Evolutionary conservation across 192 early-diverging fungal genomes (phyloP).

Genomic region (Backusella westeae): DNA sequence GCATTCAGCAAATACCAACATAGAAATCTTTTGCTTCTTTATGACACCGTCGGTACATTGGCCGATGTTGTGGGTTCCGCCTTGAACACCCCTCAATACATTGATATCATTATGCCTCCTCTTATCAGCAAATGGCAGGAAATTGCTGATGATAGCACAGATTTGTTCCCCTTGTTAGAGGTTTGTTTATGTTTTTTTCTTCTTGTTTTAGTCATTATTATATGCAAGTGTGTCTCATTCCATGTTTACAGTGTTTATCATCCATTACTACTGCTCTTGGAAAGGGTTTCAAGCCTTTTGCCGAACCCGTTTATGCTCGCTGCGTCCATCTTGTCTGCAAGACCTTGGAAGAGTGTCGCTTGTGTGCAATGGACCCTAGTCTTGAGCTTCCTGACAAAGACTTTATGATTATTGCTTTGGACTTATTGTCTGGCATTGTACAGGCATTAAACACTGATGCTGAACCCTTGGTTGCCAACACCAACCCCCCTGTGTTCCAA

Average conservation of each 20-base stretch:
- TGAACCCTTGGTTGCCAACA: slow-evolving; percentile 72
- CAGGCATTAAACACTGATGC: slow-evolving; percentile 83
- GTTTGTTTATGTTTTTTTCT: slow-evolving; percentile 31
- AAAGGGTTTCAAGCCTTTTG: slow-evolving; percentile 82
- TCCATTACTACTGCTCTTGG: slow-evolving; percentile 77
- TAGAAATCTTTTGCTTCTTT: slow-evolving; percentile 94
- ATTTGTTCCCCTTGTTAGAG: slow-evolving; percentile 95
- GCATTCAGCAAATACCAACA: slow-evolving; percentile 93
- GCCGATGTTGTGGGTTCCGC: slow-evolving; percentile 87
- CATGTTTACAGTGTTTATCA: slow-evolving; percentile 30
- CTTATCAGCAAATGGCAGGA: slow-evolving; percentile 84
- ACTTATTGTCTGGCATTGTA: slow-evolving; percentile 90
- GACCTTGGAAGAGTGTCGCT: slow-evolving; percentile 70
- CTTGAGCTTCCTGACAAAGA: slow-evolving; percentile 88
- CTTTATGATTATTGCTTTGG: slow-evolving; percentile 94
- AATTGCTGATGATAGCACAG: slow-evolving; percentile 80
- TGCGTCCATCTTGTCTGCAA: slow-evolving; percentile 86
- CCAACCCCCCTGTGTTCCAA: slow-evolving; percentile 69
- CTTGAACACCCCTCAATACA: slow-evolving; percentile 79
- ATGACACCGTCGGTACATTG: slow-evolving; percentile 97
- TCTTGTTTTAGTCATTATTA: neutral
- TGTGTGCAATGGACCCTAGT: slow-evolving; percentile 47
- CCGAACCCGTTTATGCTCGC: slow-evolving; percentile 81
- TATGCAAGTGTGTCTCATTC: neutral
- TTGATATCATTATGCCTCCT: slow-evolving; percentile 84